Conservation (phyloP, 257 asterid species). For the Solanum sitiens region DNA sequence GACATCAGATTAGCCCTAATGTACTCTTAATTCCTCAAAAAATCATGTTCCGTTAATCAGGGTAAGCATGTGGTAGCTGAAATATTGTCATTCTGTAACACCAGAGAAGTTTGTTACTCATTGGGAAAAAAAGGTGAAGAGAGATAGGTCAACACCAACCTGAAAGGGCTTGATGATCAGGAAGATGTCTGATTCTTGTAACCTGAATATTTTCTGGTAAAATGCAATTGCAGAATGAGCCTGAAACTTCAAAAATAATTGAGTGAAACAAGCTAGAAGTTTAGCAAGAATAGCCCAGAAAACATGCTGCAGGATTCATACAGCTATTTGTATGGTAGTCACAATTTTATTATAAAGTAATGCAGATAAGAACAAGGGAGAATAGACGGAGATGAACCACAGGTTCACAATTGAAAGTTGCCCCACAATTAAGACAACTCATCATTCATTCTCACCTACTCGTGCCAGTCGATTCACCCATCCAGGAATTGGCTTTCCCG, state of each 20-base stretch:
- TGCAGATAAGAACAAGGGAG: neutral
- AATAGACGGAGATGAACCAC: neutral
- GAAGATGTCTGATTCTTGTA: conserved; percentile 45
- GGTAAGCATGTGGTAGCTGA: neutral
- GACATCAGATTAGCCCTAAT: neutral
- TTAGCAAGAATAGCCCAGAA: neutral
- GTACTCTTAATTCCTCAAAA: neutral
- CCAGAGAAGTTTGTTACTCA: neutral
- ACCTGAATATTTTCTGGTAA: conserved; percentile 77
- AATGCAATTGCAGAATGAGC: conserved; percentile 82
- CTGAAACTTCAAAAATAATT: conserved; percentile 26
- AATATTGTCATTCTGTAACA: neutral
- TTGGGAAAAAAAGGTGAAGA: neutral
- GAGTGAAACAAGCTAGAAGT: neutral
- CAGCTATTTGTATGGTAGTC: neutral
- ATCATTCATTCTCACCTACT: conserved; percentile 39
- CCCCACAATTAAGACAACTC: neutral
- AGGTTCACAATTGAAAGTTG: neutral
- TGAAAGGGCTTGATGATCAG: conserved; percentile 50
- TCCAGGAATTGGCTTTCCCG: conserved; percentile 79
- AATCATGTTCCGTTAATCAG: neutral
- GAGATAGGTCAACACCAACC: conserved; percentile 26
- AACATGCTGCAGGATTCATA: neutral
- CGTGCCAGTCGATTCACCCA: conserved; percentile 95
- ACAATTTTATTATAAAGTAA: neutral